Evolutionary conservation across 2,329 filamentous ascomycete genomes (phyloP).

Genomic region (Neonectria coccinea): DNA sequence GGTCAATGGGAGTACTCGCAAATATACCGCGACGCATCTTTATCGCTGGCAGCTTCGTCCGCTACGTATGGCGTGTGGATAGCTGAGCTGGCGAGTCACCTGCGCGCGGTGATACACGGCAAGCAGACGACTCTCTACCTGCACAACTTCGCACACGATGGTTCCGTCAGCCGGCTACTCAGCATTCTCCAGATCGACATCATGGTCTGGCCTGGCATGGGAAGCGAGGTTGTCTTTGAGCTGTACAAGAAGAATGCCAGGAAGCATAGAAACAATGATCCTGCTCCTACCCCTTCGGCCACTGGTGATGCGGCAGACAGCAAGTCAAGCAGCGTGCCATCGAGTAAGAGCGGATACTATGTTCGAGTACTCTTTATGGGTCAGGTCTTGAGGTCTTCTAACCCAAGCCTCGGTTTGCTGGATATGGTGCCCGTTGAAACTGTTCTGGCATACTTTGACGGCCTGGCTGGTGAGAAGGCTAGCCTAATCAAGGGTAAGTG

Average conservation of each 20-base stretch:
- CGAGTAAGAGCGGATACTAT: conserved; percentile 55
- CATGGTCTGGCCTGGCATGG: conserved; percentile 90
- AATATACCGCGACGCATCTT: conserved; percentile 75
- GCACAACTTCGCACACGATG: conserved; percentile 87
- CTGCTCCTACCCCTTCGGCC: background rate
- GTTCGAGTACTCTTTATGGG: conserved; percentile 80
- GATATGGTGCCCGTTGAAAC: conserved; percentile 77
- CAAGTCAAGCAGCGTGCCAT: background rate
- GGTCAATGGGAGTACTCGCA: conserved; percentile 86
- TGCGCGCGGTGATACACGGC: conserved; percentile 65
- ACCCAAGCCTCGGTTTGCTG: conserved; percentile 73
- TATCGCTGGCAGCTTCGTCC: conserved; percentile 71
- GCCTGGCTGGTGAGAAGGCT: conserved; percentile 69
- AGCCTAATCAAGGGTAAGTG: conserved; percentile 55
- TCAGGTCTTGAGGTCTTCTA: conserved; percentile 73
- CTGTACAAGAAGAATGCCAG: conserved; percentile 62
- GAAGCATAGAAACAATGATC: conserved; percentile 1
- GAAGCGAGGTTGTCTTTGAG: conserved; percentile 81
- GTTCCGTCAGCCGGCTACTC: conserved; percentile 74
- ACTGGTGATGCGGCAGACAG: background rate
- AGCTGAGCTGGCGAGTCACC: conserved; percentile 75
- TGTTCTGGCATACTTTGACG: conserved; percentile 78
- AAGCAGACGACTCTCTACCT: conserved; percentile 63
- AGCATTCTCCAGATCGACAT: conserved; percentile 73
- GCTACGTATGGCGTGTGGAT: conserved; percentile 78